Base-by-base conservation (phyloP, 2,329 filamentous ascomycete species). In the Cordyceps cicadae region DNA sequence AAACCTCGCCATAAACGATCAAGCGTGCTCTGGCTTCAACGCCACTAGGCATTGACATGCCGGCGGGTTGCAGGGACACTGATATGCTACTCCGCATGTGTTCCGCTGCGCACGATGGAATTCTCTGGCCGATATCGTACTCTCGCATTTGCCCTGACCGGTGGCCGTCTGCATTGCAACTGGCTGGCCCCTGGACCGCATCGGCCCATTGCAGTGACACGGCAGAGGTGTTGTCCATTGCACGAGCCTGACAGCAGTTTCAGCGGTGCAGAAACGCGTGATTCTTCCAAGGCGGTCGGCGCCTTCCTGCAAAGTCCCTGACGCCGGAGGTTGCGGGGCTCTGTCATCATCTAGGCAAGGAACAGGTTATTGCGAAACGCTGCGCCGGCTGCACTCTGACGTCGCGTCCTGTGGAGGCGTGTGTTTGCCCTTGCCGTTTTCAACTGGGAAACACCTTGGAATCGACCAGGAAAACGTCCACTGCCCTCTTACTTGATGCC, bases 401-500 rank as follows among this genome's bases (percentile, higher is more conserved):
- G 48, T 52, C 15, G 14, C 34, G 55, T 26, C 8, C 5, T 24
- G 12, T 5, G 12, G 6, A 37, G 2, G 19, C 5, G 6, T 1
- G 19, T 26, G 21, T 15, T n/a, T 49, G 32, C n/a, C 12, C 6
- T 37, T 15, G 9, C 50, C 2, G 17, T 19, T 45, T 48, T 62
- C 58, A 52, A 19, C 32, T 54, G 12, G 63, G 62, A 61, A 65
- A 65, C 14, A 64, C 64, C 48, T 55, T 59, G 21, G 61, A 52
- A 48, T 70, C 68, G n/a, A 66, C 72, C 59, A 81, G 64, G 26
- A 81, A 67, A 6, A 69, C 70, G 34, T 75, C 74, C 1, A 81
- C 71, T 61, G 78, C 78, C 26, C 70, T 70, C 63, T 71, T 73
- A 63, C 79, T 75, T n/a, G 73, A 69, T 17, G 66, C 68, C 24